Evolutionary conservation across 768 basidiomycete species (phyloP), one percentile per base, ranked within the genome.

Genomic region (Calocybe indica): DNA sequence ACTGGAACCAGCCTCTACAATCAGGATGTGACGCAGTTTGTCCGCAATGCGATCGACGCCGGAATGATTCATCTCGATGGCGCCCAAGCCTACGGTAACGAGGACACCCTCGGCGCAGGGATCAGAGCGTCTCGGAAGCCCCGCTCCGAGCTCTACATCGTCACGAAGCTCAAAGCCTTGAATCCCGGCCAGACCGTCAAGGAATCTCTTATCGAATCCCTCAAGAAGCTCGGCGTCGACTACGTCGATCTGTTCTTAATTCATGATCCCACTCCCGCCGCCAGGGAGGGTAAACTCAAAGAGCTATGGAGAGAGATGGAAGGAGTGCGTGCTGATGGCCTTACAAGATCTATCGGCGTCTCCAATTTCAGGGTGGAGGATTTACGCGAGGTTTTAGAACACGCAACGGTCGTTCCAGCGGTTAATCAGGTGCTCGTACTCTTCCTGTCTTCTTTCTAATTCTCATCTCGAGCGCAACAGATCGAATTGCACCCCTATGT

Each of bases 401-500:
- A 53, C 5, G 80, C 77, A 4, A 72, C 69, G 28, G 63, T 84
- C 45, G 66, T 68, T 13, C 85, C 86, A 3, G 80, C 80, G 5
- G 81, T 84, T 22, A 88, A 89, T 57, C 87, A 88, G 72, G 84
- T 79, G 40, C 29, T 58, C 52, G 28, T 6, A 14, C 42, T 11
- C 11, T 42, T 30, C 28, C 34, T 32, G 10, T 35, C 40, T 43
- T 31, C 22, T 39, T n/a, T 22, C 45, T 11, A 8, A 31, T 37
- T 14, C n/a, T 50, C 29, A 46, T 14, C 32, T n/a, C 13, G 10
- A 15, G 29, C 11, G 35, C 36, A 14, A 13, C 40, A 87, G 81
- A 82, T 88, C 42, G 73, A 75, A 49, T 66, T 88, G 31, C 82
- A 87, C 58, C 85, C 88, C 8, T 88, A 86, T 59, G 78, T 85